phyloP scores from a whole-genome alignment of 1,284 basidiomycete species.

The Chalciporus sp. region DNA sequence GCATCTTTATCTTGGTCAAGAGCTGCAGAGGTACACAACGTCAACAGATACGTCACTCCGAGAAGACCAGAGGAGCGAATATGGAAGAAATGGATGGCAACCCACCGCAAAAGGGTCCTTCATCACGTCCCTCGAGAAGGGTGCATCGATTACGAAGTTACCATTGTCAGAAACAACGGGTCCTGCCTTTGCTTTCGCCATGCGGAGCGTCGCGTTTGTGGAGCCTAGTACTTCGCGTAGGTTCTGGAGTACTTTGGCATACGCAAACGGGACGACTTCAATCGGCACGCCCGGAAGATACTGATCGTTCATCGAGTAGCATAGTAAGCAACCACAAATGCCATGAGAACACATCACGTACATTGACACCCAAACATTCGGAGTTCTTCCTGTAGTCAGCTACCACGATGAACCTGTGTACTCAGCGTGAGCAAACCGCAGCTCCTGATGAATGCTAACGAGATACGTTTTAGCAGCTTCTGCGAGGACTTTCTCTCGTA shows the following conservation, averaged over 20 bases:
- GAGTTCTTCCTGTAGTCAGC: slow-evolving; percentile 97
- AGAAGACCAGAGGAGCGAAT: not conserved
- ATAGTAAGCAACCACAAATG: not conserved
- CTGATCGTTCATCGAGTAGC: slow-evolving; percentile 41
- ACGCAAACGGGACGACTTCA: slow-evolving; percentile 96
- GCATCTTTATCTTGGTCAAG: slow-evolving; percentile 76
- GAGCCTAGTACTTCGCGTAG: slow-evolving; percentile 67
- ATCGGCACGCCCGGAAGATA: slow-evolving; percentile 91
- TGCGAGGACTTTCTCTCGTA: slow-evolving; percentile 96
- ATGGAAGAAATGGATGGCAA: slow-evolving; percentile 9
- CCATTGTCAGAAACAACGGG: slow-evolving; percentile 97
- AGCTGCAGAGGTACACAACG: slow-evolving; percentile 47
- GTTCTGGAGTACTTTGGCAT: slow-evolving; percentile 80
- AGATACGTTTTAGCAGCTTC: slow-evolving; percentile 86
- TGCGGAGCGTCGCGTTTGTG: slow-evolving; percentile 71
- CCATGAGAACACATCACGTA: slow-evolving; percentile 42
- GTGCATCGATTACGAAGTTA: slow-evolving; percentile 94
- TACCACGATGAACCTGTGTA: slow-evolving; percentile 82
- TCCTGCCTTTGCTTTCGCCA: slow-evolving; percentile 86
- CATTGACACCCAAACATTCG: slow-evolving; percentile 79
- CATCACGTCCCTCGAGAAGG: slow-evolving; percentile 76
- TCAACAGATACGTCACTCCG: not conserved
- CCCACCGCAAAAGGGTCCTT: slow-evolving; percentile 67
- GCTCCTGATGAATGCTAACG: not conserved
- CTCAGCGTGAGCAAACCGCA: slow-evolving; percentile 7